Percentiles rank a stretch among this genome's conserved stretches.
Conservation (phyloP, 176 grass and related monocot species). For the Juncus inflexus region DNA sequence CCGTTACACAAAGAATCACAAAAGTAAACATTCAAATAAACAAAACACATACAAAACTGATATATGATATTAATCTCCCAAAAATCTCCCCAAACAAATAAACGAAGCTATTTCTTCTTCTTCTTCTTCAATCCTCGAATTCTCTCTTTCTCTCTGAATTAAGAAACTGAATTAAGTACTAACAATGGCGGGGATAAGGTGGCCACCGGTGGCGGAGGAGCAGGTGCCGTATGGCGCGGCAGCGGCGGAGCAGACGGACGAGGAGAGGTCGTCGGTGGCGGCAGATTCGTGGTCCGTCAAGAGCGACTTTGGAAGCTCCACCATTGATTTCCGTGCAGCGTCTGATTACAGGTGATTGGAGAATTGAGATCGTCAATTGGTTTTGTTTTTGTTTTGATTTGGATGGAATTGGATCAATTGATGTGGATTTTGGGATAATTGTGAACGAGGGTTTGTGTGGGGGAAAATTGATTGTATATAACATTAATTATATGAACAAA, state of each 20-base stretch:
- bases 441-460: too few relatives aligned
- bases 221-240: constrained; percentile 32
- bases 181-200: constrained; percentile 72
- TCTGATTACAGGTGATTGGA: constrained; percentile 61
- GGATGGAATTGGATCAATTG: too few relatives aligned
- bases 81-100: constrained; percentile 12
- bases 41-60: not conserved
- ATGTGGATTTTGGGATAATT: too few relatives aligned
- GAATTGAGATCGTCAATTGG: not conserved
- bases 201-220: constrained; percentile 67
- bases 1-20: not conserved
- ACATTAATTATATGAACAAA: too few relatives aligned
- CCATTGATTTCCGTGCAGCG: constrained; percentile 32
- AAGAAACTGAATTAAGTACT: not conserved
- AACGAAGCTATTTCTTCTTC: not conserved
- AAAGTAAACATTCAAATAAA: not conserved
- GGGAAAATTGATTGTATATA: too few relatives aligned
- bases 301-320: constrained; percentile 85
- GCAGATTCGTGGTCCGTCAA: constrained; percentile 96
- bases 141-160: constrained; percentile 17
- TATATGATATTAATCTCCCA: not conserved
- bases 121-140: constrained; percentile 9
- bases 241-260: constrained; percentile 41
- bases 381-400: not conserved
- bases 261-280: constrained; percentile 79